Conservation (phyloP, 768 basidiomycete genomes). For the Aureoboletus auriporus region DNA sequence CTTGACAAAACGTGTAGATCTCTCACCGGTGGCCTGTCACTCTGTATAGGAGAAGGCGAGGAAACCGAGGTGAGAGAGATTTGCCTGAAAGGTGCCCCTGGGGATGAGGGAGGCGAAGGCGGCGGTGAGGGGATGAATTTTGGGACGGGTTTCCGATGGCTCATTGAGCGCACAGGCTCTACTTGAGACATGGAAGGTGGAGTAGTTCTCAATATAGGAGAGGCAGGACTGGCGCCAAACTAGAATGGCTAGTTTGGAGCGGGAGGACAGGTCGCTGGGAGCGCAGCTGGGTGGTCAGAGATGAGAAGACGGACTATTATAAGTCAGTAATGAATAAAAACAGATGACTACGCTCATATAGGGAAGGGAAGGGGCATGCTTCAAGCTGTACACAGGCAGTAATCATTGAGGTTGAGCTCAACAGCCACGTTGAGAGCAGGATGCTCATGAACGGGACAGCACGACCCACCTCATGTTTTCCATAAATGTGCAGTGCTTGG, state of each 20-base stretch:
- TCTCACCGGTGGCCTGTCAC: constrained; percentile 32
- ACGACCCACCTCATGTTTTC: constrained; percentile 38
- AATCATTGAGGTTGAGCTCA: constrained; percentile 34
- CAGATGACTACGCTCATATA: constrained; percentile 29
- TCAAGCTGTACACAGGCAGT: constrained; percentile 30
- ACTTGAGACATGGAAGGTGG: constrained; percentile 22
- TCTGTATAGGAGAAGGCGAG: constrained; percentile 11
- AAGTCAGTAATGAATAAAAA: constrained; percentile 25
- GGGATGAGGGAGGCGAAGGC: constrained; percentile 33
- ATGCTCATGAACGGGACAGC: constrained; percentile 28
- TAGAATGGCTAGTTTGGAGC: constrained; percentile 8
- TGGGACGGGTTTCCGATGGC: constrained; percentile 71
- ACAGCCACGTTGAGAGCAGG: constrained; percentile 32
- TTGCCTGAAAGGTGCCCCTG: constrained; percentile 31
- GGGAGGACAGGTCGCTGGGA: constrained; percentile 15
- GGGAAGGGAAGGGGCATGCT: constrained; percentile 21
- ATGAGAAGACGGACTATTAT: constrained; percentile 29
- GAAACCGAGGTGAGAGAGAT: constrained; percentile 28
- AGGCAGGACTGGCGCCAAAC: constrained; percentile 9
- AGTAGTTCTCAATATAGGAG: constrained; percentile 6
- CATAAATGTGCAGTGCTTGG: constrained; percentile 28
- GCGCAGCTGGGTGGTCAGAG: constrained; percentile 24
- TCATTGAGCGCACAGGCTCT: constrained; percentile 40
- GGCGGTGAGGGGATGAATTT: constrained; percentile 63
- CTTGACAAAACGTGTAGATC: not conserved